Conservation (phyloP, 805 yeast species). For the Candida montana region DNA sequence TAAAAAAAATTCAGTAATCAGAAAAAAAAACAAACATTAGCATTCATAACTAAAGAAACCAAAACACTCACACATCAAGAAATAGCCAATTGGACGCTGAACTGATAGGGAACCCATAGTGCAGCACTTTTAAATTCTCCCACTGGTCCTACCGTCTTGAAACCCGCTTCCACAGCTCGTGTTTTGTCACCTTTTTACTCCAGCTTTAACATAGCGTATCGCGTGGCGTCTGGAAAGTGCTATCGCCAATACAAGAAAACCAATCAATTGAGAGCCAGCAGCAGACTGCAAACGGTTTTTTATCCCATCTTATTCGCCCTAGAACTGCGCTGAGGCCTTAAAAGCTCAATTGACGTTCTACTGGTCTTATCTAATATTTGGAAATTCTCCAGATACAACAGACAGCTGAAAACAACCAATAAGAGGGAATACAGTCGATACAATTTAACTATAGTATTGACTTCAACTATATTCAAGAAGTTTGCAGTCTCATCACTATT, state of each 20-base stretch:
- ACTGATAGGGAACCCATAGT: not conserved
- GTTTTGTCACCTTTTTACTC: not conserved
- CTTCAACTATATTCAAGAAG: too few relatives aligned
- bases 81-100: slow-evolving; percentile 2
- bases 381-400: too few relatives aligned
- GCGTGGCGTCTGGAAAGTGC: slow-evolving; percentile 7
- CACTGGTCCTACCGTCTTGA: not conserved
- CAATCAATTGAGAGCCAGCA: too few relatives aligned
- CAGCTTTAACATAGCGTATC: not conserved
- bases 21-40: slow-evolving; percentile 2
- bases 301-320: too few relatives aligned
- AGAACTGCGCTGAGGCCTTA: too few relatives aligned
- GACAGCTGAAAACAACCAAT: too few relatives aligned
- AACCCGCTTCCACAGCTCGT: not conserved
- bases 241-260: not conserved
- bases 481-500: too few relatives aligned
- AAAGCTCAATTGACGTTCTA: too few relatives aligned
- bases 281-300: too few relatives aligned
- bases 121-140: not conserved
- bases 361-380: too few relatives aligned
- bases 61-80: not conserved
- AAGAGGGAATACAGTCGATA: too few relatives aligned
- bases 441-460: too few relatives aligned
- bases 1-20: slow-evolving; percentile 3
- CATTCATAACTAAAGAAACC: not conserved